A percentile compares a stretch with the other conserved stretches of the same genome.
Conservation (phyloP, 306 rosid species). For the Alnus glutinosa region DNA sequence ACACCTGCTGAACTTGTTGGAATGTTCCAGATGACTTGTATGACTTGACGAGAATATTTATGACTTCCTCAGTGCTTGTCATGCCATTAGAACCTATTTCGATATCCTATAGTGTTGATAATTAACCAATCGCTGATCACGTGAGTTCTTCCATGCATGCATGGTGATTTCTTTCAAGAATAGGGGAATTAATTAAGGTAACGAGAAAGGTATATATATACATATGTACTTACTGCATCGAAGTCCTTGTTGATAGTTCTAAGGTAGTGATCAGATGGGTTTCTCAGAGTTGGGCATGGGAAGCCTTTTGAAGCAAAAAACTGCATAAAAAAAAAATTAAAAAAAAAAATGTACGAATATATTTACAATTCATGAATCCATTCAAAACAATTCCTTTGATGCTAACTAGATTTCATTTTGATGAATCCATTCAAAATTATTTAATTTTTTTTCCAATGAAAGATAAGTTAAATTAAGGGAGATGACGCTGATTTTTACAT, state of each 20-base stretch:
- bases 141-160: neutral
- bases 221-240: conserved; percentile 39
- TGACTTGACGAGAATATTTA: conserved; percentile 29
- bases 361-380: too few relatives aligned
- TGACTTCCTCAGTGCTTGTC: conserved; percentile 36
- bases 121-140: too few relatives aligned
- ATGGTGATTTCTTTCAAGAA: neutral
- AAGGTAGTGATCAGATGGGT: conserved; percentile 71
- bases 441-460: too few relatives aligned
- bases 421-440: too few relatives aligned
- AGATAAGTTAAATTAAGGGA: too few relatives aligned
- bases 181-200: neutral
- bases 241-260: conserved; percentile 76
- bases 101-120: conserved; percentile 33
- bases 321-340: conserved; percentile 35
- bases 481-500: too few relatives aligned
- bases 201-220: neutral
- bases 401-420: neutral
- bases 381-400: neutral
- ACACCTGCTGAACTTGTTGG: conserved; percentile 19
- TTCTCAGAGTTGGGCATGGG: conserved; percentile 61
- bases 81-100: conserved; percentile 29
- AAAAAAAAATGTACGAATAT: neutral
- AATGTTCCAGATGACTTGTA: conserved; percentile 30
- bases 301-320: conserved; percentile 67